Evolutionary conservation across 2,329 filamentous ascomycete genomes (phyloP), one percentile per base, ranked within the genome.

Genomic region (Lizonia empirigonia): DNA sequence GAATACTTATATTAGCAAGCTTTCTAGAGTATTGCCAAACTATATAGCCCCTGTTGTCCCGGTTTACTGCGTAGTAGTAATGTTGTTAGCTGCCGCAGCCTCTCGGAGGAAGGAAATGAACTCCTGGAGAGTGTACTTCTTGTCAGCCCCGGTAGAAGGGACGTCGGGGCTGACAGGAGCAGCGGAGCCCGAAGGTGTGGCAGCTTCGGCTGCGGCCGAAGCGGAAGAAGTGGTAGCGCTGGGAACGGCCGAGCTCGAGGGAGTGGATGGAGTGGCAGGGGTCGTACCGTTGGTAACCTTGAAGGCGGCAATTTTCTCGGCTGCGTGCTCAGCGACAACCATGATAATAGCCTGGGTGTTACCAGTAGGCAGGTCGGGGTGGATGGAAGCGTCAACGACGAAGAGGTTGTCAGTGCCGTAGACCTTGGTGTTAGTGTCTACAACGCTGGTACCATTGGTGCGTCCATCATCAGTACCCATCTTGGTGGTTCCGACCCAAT

Each of bases 271-370:
- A 72, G 67, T 80, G 78, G 59, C 72, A 79, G 4, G 67, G 60
- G 67, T 78, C 78, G 49, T 55, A 60, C 7, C 27, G 0, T 52
- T 39, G 8, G 30, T 44, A 3, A 55, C 48, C 9, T 53, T 55
- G 23, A 80, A 60, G 10, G 76, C 77, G n/a, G 82, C 60, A 53
- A 82, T 82, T 58, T 73, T 79, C 60, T 77, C 76, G 3, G 79
- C 79, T 7, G 85, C 85, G 34, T 80, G 79, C 75, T 89, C 86
- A n/a, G 85, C 82, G 18, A 80, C 84, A 29, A 85, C 77, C 67
- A 88, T 84, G 59, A 88, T 83, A 32, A 83, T 80, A 1, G 84
- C 80, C 36, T 83, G 82, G 1, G 86, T 87, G 72, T 90, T 90
- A 15, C 85, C 83, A 0, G 85, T 85, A 3, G 85, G 79, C 61